Base-by-base conservation (phyloP, 768 basidiomycete genomes). In the Amanita subjunquillea region DNA sequence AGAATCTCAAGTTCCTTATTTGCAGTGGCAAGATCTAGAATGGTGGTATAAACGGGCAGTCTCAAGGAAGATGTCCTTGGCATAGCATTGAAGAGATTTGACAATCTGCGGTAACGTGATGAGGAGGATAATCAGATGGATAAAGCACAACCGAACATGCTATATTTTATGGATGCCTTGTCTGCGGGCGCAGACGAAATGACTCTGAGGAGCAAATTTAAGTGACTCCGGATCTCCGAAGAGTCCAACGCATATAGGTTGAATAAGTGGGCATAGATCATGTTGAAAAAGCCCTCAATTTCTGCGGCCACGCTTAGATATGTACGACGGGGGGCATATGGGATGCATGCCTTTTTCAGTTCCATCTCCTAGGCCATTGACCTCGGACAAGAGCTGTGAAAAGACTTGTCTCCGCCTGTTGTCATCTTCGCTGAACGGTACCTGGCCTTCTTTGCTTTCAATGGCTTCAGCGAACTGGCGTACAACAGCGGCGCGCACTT, bases 211-310 rank as follows among this genome's bases (percentile, higher is more conserved):
- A 90, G 70, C 27, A 68, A 62, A 13, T 66, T 61, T 41, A 84
- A 59, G 58, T 76, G 75, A 49, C 72, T 64, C 59, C 70, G 78
- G n/a, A 72, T 72, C 64, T 84, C 80, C 15, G 77, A 63, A 4
- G 80, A 75, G 52, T 79, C 74, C 44, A 68, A 55, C 6, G 79
- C 66, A 67, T 79, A 83, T 23, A 87, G 68, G 8, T 75, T 66
- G 57, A 87, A 75, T 37, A 90, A 62, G 68, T 91, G 87, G 2
- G 88, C 77, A 60, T 79, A 85, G 40, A 91, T 63, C 32, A 91
- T 74, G 66, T 91, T 91, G 74, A 90, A 91, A 66, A 91, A 91
- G 17, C 90, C 90, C 69, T 91, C 88, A 56, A 82, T 81, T 69
- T 92, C 68, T 69, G 50, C 12, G 23, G 20, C 34, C 29, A n/a